A percentile compares a stretch with the other conserved stretches of the same genome.
Evolutionary conservation across 2,329 filamentous ascomycete species (phyloP).

Genomic region (Botrytis aclada): DNA sequence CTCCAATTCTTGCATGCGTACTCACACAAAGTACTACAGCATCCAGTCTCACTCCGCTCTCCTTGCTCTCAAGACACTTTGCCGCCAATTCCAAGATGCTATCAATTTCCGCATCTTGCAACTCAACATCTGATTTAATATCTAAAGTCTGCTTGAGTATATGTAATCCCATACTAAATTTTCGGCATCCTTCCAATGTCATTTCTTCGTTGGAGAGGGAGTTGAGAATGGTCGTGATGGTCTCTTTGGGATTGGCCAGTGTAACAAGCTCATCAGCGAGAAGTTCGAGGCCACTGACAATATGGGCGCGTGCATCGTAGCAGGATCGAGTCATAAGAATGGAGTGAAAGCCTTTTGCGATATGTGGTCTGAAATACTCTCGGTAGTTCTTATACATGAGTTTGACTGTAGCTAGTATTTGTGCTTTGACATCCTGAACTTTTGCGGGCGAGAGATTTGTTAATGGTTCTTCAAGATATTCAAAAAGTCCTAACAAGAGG

Average conservation of each 20-base stretch:
- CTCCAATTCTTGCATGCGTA: constrained; percentile 61
- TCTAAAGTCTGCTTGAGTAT: constrained; percentile 58
- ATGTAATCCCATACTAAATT: constrained; percentile 61
- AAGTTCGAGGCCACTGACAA: constrained; percentile 70
- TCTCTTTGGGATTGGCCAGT: constrained; percentile 61
- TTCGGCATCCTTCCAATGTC: constrained; percentile 48
- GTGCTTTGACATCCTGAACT: constrained; percentile 68
- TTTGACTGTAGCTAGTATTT: constrained; percentile 71
- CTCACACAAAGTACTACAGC: constrained; percentile 77
- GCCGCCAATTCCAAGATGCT: constrained; percentile 50
- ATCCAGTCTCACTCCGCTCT: constrained; percentile 66
- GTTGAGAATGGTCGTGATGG: constrained; percentile 52
- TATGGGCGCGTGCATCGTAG: constrained; percentile 68
- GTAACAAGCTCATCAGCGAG: constrained; percentile 69
- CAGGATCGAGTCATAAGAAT: constrained; percentile 61
- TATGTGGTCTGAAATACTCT: constrained; percentile 63
- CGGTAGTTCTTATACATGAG: constrained; percentile 67
- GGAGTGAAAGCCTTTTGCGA: constrained; percentile 64
- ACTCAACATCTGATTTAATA: constrained; percentile 44
- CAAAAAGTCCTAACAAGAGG: constrained; percentile 64
- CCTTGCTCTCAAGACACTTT: constrained; percentile 57
- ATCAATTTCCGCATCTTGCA: constrained; percentile 49
- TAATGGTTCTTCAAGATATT: constrained; percentile 65
- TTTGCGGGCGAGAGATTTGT: constrained; percentile 58
- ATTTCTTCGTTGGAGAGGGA: constrained; percentile 47